phyloP scores from a whole-genome alignment of 176 grass and related monocot species.

The Oropetium thomaeum region DNA sequence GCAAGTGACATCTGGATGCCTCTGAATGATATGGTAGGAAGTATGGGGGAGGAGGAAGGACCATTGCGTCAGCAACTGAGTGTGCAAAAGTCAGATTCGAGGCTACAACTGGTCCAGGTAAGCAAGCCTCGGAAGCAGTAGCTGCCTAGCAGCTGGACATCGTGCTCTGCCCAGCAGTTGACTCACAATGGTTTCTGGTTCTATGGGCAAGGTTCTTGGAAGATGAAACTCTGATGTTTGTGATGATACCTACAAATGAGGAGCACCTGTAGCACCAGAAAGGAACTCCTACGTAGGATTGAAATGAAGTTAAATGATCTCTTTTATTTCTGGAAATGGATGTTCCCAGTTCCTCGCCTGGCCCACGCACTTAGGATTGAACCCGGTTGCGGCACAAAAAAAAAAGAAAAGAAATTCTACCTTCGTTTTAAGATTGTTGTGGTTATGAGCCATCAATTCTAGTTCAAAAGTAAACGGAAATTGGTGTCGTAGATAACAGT shows the following conservation, averaged over 20 bases:
- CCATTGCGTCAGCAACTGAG: not conserved
- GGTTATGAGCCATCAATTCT: not conserved
- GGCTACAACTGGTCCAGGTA: slow-evolving; percentile 34
- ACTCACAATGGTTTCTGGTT: slow-evolving; percentile 31
- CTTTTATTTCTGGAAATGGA: not conserved
- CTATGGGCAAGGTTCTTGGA: slow-evolving; percentile 41
- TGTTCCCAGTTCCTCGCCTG: not conserved
- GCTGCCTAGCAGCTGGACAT: slow-evolving; percentile 10
- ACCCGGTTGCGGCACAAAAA: not conserved
- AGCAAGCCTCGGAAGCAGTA: slow-evolving; percentile 18
- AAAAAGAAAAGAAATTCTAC: too few species aligned
- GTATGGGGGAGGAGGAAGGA: not conserved
- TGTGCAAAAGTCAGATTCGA: slow-evolving; percentile 9
- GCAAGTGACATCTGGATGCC: slow-evolving; percentile 32
- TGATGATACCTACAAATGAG: not conserved
- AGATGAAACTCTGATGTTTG: slow-evolving; percentile 33
- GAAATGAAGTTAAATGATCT: not conserved
- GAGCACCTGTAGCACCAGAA: slow-evolving; percentile 12
- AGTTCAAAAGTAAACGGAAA: not conserved
- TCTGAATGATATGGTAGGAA: too few species aligned
- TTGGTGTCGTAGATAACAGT: too few species aligned
- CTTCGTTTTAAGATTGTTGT: too few species aligned
- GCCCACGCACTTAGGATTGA: not conserved
- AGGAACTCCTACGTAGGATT: not conserved
- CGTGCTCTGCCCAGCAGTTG: slow-evolving; percentile 36